A percentile compares a stretch with the other conserved stretches of the same genome.
Evolutionary conservation across 148 eudicot species (phyloP).

Genomic region (Linanthus parryae): DNA sequence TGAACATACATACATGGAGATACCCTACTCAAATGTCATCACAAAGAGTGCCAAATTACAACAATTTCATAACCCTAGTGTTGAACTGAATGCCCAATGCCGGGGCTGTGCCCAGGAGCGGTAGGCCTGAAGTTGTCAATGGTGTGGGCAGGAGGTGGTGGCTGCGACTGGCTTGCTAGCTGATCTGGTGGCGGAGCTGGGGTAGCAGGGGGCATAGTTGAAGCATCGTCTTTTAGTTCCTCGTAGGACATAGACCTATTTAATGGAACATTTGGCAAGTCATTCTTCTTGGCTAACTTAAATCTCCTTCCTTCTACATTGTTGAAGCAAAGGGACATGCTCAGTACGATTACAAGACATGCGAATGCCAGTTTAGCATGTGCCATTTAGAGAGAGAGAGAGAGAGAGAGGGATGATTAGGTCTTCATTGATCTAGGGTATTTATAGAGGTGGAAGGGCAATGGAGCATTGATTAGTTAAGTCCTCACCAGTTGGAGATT

Average conservation of each 20-base stretch:
- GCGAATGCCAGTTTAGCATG: neutral
- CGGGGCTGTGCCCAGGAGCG: neutral
- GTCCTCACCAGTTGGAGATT: too few species aligned
- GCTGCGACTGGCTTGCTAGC: too few species aligned
- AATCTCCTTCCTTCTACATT: neutral
- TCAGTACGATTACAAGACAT: neutral
- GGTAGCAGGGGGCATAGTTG: too few species aligned
- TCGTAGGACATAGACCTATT: neutral
- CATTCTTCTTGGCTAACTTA: neutral
- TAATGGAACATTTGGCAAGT: neutral
- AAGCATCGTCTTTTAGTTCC: too few species aligned
- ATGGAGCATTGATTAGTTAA: too few species aligned
- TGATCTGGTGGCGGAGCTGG: too few species aligned
- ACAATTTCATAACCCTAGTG: slow-evolving; percentile 4
- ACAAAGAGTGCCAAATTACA: too few species aligned
- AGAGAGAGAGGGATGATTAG: neutral
- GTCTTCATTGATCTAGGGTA: too few species aligned
- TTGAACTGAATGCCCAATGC: neutral
- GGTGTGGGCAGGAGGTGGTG: neutral
- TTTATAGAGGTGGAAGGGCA: too few species aligned
- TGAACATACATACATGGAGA: too few species aligned
- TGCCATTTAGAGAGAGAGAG: neutral
- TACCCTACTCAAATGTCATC: too few species aligned
- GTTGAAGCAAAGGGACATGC: neutral
- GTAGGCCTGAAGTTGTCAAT: slow-evolving; percentile 1